Percentiles rank a stretch among this genome's conserved stretches.
phyloP scores from a whole-genome alignment of 1,284 basidiomycete species.

The Leccinum pachyderme region DNA sequence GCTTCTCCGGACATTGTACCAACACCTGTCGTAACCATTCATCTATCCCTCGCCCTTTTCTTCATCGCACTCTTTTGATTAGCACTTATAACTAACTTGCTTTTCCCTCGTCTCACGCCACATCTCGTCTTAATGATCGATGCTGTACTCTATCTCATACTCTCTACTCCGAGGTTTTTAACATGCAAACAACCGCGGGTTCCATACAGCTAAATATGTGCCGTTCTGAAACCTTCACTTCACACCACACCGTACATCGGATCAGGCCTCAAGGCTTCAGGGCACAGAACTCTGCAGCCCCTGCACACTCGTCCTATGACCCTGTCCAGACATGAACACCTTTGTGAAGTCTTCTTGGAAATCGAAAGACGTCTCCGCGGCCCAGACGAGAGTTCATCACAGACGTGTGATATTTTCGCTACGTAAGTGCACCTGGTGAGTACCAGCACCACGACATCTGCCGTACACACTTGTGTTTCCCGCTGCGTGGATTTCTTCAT shows the following conservation, averaged over 20 bases:
- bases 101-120: constrained; percentile 6
- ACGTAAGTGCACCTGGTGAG: not conserved
- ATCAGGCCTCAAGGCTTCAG: constrained; percentile 4
- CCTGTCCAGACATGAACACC: constrained; percentile 1
- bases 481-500: not conserved
- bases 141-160: constrained; percentile 10
- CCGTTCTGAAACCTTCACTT: not conserved
- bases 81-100: constrained; percentile 3
- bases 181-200: not conserved
- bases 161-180: constrained; percentile 5
- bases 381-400: not conserved
- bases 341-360: constrained; percentile 7
- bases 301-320: not conserved
- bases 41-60: constrained; percentile 4
- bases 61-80: constrained; percentile 18
- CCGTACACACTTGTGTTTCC: not conserved
- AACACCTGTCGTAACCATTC: constrained; percentile 8
- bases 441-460: not conserved
- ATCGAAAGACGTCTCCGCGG: constrained; percentile 11
- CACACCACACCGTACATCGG: not conserved
- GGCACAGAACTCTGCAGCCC: not conserved
- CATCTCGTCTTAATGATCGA: constrained; percentile 7
- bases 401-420: constrained; percentile 3
- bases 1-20: constrained; percentile 16
- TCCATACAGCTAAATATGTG: not conserved